phyloP scores from a whole-genome alignment of 1,284 basidiomycete genomes.

The Phlebopus sp. region DNA sequence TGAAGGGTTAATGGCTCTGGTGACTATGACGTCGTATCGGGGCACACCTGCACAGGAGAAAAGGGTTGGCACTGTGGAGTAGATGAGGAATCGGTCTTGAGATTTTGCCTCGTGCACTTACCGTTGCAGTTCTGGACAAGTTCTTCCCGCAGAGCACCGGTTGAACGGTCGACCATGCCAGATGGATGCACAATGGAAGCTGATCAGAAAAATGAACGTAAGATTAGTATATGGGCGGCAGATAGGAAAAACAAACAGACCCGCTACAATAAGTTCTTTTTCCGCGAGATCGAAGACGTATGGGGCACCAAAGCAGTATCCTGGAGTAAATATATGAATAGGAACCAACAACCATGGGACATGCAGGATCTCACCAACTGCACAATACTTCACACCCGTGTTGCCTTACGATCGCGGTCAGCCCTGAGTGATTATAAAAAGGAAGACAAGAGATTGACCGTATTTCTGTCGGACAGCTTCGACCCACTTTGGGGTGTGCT shows the following conservation, averaged over 20 bases:
- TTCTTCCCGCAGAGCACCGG: slow-evolving; percentile 41
- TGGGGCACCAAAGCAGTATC: slow-evolving; percentile 59
- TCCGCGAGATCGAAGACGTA: slow-evolving; percentile 46
- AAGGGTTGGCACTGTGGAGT: slow-evolving; percentile 46
- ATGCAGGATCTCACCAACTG: slow-evolving; percentile 32
- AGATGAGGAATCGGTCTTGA: background rate
- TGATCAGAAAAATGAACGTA: slow-evolving; percentile 16
- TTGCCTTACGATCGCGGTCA: slow-evolving; percentile 14
- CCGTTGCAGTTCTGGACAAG: slow-evolving; percentile 47
- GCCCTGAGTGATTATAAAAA: background rate
- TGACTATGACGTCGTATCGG: slow-evolving; percentile 43
- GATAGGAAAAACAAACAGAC: slow-evolving; percentile 26
- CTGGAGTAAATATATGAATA: slow-evolving; percentile 26
- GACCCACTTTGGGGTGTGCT: slow-evolving; percentile 47
- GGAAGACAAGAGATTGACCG: slow-evolving; percentile 26
- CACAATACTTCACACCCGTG: slow-evolving; percentile 33
- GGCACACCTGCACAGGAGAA: slow-evolving; percentile 51
- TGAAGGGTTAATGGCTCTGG: slow-evolving; percentile 43
- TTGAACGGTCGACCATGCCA: slow-evolving; percentile 5
- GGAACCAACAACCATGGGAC: background rate
- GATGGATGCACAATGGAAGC: slow-evolving; percentile 58
- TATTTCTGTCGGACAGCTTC: slow-evolving; percentile 44
- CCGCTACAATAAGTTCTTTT: slow-evolving; percentile 46
- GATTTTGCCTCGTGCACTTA: slow-evolving; percentile 23
- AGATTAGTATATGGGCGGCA: background rate